Percentiles rank a stretch among this genome's conserved stretches.
Evolutionary conservation across 306 rosid genomes (phyloP).

Genomic region (Rosa rugosa): DNA sequence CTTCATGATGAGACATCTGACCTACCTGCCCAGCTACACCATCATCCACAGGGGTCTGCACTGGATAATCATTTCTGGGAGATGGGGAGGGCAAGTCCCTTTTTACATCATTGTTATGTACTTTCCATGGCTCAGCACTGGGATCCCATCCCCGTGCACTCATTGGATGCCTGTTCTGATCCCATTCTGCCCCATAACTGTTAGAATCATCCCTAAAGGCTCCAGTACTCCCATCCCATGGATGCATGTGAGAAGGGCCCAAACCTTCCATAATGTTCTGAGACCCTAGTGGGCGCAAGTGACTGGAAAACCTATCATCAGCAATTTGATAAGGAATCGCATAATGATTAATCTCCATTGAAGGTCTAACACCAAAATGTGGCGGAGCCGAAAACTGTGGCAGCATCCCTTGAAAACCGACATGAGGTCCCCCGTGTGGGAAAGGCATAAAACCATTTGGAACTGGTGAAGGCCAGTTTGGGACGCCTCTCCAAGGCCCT

Average conservation of each 20-base stretch:
- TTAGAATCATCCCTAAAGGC: conserved; percentile 76
- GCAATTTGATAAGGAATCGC: conserved; percentile 88
- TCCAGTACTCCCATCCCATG: conserved; percentile 90
- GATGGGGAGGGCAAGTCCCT: conserved; percentile 77
- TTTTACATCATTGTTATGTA: conserved; percentile 64
- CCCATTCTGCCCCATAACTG: conserved; percentile 89
- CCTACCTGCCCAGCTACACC: conserved; percentile 43
- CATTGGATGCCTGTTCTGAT: conserved; percentile 72
- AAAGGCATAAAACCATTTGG: conserved; percentile 93
- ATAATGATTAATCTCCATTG: conserved; percentile 74
- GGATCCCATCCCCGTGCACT: conserved; percentile 88
- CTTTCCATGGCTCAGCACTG: conserved; percentile 81
- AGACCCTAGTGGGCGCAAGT: conserved; percentile 91
- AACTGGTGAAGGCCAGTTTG: conserved; percentile 78
- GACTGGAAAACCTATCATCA: conserved; percentile 90
- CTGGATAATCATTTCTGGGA: conserved; percentile 55
- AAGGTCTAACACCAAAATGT: conserved; percentile 80
- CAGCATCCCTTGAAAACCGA: conserved; percentile 84
- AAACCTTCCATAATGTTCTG: conserved; percentile 88
- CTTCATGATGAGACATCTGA: conserved; percentile 60
- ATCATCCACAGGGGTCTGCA: conserved; percentile 48
- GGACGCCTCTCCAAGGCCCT: conserved; percentile 91
- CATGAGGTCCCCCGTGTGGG: conserved; percentile 88
- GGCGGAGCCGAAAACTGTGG: conserved; percentile 87
- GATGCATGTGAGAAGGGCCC: conserved; percentile 87